Base-by-base conservation (phyloP, 352 stramenopile species). In the Pythium graminicola region DNA sequence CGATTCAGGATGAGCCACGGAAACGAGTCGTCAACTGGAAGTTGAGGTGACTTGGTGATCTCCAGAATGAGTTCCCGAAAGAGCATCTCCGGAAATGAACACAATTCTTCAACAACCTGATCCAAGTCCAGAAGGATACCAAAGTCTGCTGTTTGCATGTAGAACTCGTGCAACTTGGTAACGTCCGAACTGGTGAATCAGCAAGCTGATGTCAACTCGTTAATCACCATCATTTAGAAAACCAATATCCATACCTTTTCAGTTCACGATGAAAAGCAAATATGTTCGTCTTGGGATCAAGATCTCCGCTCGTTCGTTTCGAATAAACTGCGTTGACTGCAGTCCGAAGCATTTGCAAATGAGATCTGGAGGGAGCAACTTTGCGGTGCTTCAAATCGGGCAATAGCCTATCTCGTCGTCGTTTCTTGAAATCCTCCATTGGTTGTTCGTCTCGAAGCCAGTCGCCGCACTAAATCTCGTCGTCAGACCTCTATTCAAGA, bases 1-100 rank as follows among this genome's bases (percentile, higher is more conserved):
- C 81, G 60, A 46, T 89, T 72, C 47, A 82, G 65, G 4, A 96
- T 60, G 22, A 94, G 50, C 86, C 85, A 96, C 4, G 85, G 80
- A 5, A 96, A 57, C 2, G 79, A 93, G 11, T 76, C 71, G 38
- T 89, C 76, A 8, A 85, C 81, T n/a, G 87, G 80, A 39, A 96
- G 85, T 53, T 95, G 84, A 2, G 80, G 67, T 31, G 65, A 72
- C 16, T 76, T 73, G 7, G 69, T 60, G 17, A 86, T 66, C 35
- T 91, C 78, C 11, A 96, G 55, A 53, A 92, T 85, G 5, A 88
- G 68, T 51, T 96, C 86, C 6, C 85, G 76, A 44, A 84, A 91
- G 69, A 86, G 93, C 6, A 96, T 48, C 19, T 72, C 67, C 4
- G 76, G 80, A 46, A 94, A 86, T 27, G 90, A 72, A 4, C 67